These are phyloP conservation scores for Phaseolus lunatus DNA, from an alignment of 306 rosid species.

Conservation along the genomic window DNA sequence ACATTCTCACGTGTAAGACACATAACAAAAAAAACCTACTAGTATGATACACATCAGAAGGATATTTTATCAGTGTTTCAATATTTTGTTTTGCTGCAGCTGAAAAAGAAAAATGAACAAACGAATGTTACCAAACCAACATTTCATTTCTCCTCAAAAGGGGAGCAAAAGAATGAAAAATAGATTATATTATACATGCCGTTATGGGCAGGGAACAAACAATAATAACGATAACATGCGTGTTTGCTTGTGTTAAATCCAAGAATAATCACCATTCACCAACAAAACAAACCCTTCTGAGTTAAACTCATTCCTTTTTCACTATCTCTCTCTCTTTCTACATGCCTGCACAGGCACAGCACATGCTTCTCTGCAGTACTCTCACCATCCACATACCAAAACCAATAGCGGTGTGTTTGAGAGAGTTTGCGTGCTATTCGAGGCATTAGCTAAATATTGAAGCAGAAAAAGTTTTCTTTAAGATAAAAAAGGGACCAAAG, in stretches of 20 bases:
- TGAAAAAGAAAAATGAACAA: not conserved
- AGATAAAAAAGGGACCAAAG: not conserved
- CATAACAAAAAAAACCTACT: conserved; percentile 2
- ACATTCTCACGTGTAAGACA: conserved; percentile 20
- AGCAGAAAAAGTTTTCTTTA: not conserved
- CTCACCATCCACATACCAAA: conserved; percentile 53
- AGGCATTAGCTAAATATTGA: conserved; percentile 43
- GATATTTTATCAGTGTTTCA: conserved; percentile 23
- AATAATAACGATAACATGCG: conserved; percentile 46
- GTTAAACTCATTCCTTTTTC: not conserved
- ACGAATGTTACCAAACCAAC: conserved; percentile 28
- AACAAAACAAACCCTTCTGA: conserved; percentile 22
- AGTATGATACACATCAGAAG: conserved; percentile 18
- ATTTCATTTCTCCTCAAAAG: conserved; percentile 49
- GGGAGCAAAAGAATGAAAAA: conserved; percentile 48
- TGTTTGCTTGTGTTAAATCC: conserved; percentile 48
- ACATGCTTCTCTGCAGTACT: conserved; percentile 55
- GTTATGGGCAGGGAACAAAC: conserved; percentile 38
- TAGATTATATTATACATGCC: conserved; percentile 6
- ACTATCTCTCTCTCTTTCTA: conserved; percentile 21
- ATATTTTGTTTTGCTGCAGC: not conserved
- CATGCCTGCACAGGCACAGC: conserved; percentile 35
- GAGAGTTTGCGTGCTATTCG: conserved; percentile 54
- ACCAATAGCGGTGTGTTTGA: conserved; percentile 51
- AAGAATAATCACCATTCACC: conserved; percentile 32